Evolutionary conservation across 2,329 filamentous ascomycete species (phyloP).

Genomic region (Hypoxylon rubiginosum): DNA sequence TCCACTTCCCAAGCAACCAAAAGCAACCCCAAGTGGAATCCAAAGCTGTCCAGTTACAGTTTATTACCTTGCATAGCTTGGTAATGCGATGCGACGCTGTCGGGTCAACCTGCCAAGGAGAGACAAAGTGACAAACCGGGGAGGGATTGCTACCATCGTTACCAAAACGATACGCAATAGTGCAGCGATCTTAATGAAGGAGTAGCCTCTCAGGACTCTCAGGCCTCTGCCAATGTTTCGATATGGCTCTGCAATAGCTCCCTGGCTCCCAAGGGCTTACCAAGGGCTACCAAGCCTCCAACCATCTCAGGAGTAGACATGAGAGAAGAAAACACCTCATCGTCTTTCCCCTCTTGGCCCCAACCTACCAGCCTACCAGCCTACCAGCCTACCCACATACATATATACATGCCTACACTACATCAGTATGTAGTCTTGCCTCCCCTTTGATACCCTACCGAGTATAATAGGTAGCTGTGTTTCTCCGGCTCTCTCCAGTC

Average conservation of each 20-base stretch:
- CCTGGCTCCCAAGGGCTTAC: neutral
- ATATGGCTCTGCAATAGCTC: slow-evolving; percentile 14
- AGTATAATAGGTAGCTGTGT: slow-evolving; percentile 23
- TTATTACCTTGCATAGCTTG: slow-evolving; percentile 30
- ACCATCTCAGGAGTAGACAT: neutral
- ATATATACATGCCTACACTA: neutral
- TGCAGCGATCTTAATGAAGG: slow-evolving; percentile 37
- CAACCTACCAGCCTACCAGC: neutral
- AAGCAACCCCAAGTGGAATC: slow-evolving; percentile 2
- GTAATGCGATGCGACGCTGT: slow-evolving; percentile 38
- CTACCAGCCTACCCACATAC: too few relatives aligned
- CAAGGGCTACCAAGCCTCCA: neutral
- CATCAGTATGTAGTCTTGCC: slow-evolving; percentile 8
- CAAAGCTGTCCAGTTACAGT: slow-evolving; percentile 30
- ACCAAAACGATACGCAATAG: slow-evolving; percentile 37
- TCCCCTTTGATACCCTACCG: neutral
- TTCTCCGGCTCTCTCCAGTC: neutral
- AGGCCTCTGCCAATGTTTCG: slow-evolving; percentile 34
- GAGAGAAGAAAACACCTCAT: slow-evolving; percentile 34
- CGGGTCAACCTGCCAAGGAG: slow-evolving; percentile 51
- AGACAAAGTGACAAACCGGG: slow-evolving; percentile 26
- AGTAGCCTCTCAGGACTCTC: too few relatives aligned
- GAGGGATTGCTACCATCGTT: slow-evolving; percentile 29
- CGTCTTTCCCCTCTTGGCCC: slow-evolving; percentile 1
- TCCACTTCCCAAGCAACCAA: neutral